phyloP scores from a whole-genome alignment of 106 monocot genomes.

The Gastrodia elata region DNA sequence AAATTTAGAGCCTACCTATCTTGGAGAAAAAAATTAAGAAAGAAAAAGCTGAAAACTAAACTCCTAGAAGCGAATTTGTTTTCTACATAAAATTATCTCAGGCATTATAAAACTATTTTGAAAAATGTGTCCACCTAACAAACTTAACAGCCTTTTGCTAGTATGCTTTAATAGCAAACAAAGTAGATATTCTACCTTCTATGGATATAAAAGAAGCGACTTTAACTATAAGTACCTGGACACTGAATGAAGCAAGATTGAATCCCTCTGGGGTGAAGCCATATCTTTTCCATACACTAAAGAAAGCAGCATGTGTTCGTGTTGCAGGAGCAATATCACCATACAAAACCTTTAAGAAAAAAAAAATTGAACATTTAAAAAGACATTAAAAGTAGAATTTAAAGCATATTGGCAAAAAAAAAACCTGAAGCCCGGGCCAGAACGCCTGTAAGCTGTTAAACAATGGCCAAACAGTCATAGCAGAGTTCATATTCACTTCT shows the following conservation, averaged over 20 bases:
- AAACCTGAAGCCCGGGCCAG: constrained; percentile 99
- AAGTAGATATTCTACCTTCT: neutral
- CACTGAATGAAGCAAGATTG: constrained; percentile 68
- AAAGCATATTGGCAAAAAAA: neutral
- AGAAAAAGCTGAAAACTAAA: neutral
- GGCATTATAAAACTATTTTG: neutral
- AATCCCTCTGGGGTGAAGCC: constrained; percentile 97
- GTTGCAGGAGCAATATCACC: constrained; percentile 94
- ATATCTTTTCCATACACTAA: constrained; percentile 96
- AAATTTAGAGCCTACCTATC: neutral
- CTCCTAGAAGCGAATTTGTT: constrained; percentile 1
- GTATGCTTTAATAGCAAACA: neutral
- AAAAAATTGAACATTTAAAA: constrained; percentile 16
- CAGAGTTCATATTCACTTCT: constrained; percentile 98
- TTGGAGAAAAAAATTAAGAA: neutral
- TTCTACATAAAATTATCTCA: constrained; percentile 4
- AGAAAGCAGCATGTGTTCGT: constrained; percentile 94
- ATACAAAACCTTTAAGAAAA: constrained; percentile 80
- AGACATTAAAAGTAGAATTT: neutral
- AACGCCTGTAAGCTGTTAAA: constrained; percentile 98
- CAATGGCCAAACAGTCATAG: constrained; percentile 88
- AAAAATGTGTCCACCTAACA: constrained; percentile 7
- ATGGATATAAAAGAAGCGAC: neutral
- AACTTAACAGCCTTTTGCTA: constrained; percentile 4
- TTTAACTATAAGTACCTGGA: constrained; percentile 47